Evolutionary conservation across 176 grass and related monocot species (phyloP).

Genomic region (Saccharum spontaneum): DNA sequence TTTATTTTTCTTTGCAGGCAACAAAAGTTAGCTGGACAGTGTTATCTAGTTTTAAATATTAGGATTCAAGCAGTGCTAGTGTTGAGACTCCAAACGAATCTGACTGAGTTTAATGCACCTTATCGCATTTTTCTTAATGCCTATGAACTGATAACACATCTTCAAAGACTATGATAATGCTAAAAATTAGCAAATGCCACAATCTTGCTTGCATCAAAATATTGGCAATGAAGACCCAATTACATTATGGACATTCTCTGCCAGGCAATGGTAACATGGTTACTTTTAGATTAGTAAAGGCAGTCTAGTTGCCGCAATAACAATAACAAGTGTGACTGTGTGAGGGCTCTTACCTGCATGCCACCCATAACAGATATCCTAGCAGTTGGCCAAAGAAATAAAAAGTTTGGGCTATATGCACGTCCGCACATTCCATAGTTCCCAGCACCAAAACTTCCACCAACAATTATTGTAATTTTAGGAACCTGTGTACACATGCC

Average conservation of each 20-base stretch:
- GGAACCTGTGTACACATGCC: conserved; percentile 65
- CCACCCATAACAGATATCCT: conserved; percentile 99
- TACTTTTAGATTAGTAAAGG: background rate
- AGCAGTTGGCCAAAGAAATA: conserved; percentile 96
- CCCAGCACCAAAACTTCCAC: conserved; percentile 97
- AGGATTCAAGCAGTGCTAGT: background rate
- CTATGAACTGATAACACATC: background rate
- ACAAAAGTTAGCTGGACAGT: background rate
- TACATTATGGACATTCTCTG: background rate
- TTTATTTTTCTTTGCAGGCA: background rate
- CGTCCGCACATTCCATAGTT: conserved; percentile 99
- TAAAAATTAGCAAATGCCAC: background rate
- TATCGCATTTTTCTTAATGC: background rate
- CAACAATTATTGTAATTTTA: conserved; percentile 95
- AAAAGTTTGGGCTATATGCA: conserved; percentile 91
- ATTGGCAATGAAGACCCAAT: background rate
- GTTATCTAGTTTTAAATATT: background rate
- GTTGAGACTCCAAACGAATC: background rate
- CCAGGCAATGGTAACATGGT: background rate
- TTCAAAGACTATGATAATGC: background rate
- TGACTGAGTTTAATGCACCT: background rate
- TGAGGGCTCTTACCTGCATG: conserved; percentile 59
- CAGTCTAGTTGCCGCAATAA: background rate
- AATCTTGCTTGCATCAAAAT: background rate
- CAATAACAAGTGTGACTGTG: background rate